Percentiles rank a stretch among this genome's conserved stretches.
These are phyloP conservation scores for Cryptosporidium andersoni DNA, from an alignment of 169 alveolate species.

Conservation along the genomic window DNA sequence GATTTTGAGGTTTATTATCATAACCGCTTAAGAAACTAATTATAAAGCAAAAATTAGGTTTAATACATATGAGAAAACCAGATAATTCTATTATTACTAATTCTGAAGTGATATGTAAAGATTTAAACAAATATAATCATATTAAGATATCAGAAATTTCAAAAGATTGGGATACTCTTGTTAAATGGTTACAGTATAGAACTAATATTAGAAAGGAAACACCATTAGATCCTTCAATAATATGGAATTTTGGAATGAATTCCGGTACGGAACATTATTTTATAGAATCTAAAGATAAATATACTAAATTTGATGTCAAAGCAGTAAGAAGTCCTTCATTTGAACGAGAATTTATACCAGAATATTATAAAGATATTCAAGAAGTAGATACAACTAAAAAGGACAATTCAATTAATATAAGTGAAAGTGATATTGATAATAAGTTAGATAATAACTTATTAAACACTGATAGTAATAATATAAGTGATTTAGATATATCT, in stretches of 20 bases:
- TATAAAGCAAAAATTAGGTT: neutral
- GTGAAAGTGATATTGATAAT: too few species aligned
- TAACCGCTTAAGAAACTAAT: too few species aligned
- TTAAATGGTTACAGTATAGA: conserved; percentile 47
- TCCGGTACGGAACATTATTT: too few species aligned
- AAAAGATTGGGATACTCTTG: too few species aligned
- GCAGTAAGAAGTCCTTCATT: conserved; percentile 1
- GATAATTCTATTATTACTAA: neutral
- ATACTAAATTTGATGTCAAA: too few species aligned
- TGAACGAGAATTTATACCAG: conserved; percentile 31
- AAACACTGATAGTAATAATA: too few species aligned
- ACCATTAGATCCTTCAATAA: neutral
- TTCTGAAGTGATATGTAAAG: neutral
- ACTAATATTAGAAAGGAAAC: conserved; percentile 25
- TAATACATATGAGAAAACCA: neutral
- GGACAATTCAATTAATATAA: too few species aligned
- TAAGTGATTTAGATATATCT: neutral
- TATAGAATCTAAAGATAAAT: too few species aligned
- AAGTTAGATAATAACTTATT: too few species aligned
- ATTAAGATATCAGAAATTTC: too few species aligned
- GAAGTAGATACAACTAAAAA: too few species aligned
- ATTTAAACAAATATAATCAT: neutral
- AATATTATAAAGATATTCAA: conserved; percentile 1
- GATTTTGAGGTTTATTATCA: neutral
- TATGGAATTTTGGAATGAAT: too few species aligned